These are phyloP conservation scores for Ascochyta koolunga DNA, from an alignment of 2,329 filamentous ascomycete species.

Conservation along the genomic window DNA sequence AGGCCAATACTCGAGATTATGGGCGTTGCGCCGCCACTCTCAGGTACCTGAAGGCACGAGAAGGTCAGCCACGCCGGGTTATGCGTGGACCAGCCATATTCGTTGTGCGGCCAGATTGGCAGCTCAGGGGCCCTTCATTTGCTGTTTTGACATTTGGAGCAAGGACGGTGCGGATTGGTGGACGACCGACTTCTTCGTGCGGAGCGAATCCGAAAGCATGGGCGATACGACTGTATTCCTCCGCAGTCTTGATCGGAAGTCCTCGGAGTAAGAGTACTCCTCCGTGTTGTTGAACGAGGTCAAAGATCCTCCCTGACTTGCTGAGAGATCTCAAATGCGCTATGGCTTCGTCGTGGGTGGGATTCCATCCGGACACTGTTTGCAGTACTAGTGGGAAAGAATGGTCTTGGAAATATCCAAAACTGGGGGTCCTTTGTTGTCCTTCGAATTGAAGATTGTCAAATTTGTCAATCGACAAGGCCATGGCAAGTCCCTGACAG, in stretches of 20 bases:
- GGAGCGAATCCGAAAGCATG: conserved; percentile 46
- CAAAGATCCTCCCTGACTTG: conserved; percentile 33
- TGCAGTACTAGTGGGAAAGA: too few species aligned
- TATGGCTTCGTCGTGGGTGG: too few species aligned
- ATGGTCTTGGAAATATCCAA: too few species aligned
- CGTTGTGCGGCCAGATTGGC: conserved; percentile 48
- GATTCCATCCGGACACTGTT: too few species aligned
- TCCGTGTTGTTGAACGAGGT: conserved; percentile 36
- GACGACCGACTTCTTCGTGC: conserved; percentile 46
- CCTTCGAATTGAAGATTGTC: too few species aligned
- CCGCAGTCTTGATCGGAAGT: conserved; percentile 37
- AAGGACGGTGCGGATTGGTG: conserved; percentile 38
- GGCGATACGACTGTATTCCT: conserved; percentile 46
- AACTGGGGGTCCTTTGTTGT: too few species aligned
- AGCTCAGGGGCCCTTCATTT: conserved; percentile 49
- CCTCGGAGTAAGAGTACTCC: conserved; percentile 45
- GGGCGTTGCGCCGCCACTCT: too few species aligned
- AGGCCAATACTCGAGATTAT: too few species aligned
- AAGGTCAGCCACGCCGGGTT: conserved; percentile 49
- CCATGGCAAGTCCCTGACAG: too few species aligned
- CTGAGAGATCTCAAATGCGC: conserved; percentile 6
- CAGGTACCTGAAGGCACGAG: conserved; percentile 7
- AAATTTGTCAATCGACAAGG: too few species aligned
- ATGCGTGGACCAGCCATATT: conserved; percentile 49
- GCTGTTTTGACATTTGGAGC: conserved; percentile 48